phyloP scores from a whole-genome alignment of 1,284 basidiomycete genomes.

The Tilletia caries region DNA sequence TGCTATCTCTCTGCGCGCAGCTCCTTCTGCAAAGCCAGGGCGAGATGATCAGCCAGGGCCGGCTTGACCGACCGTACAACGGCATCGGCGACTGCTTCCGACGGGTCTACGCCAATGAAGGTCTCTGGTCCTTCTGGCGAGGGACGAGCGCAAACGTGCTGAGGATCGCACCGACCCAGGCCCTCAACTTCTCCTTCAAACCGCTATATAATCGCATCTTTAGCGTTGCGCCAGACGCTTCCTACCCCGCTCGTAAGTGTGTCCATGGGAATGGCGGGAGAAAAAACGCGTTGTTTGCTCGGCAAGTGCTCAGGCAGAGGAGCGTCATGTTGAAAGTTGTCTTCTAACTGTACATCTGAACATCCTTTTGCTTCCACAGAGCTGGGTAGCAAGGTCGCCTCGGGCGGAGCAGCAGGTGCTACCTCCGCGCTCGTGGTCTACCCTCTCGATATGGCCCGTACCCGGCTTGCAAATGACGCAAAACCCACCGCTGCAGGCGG shows the following conservation, averaged over 20 bases:
- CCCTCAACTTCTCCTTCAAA: constrained; percentile 88
- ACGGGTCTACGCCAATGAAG: constrained; percentile 86
- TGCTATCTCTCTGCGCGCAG: background rate
- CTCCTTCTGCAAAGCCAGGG: constrained; percentile 14
- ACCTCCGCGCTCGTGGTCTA: constrained; percentile 94
- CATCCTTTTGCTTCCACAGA: constrained; percentile 10
- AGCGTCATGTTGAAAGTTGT: background rate
- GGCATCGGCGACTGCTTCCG: constrained; percentile 81
- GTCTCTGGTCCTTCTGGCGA: constrained; percentile 83
- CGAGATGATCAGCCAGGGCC: constrained; percentile 54
- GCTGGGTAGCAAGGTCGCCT: constrained; percentile 70
- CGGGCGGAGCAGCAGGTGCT: constrained; percentile 95
- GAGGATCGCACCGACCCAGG: constrained; percentile 96
- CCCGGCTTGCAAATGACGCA: constrained; percentile 92
- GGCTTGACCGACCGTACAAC: constrained; percentile 66
- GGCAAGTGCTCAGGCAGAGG: no score
- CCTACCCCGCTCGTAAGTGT: constrained; percentile 27
- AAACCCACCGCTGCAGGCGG: constrained; percentile 89
- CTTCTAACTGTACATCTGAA: background rate
- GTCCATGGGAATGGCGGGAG: no score
- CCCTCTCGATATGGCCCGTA: constrained; percentile 95
- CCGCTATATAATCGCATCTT: constrained; percentile 14
- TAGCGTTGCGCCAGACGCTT: constrained; percentile 47
- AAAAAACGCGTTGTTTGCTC: no score
- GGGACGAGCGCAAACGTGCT: constrained; percentile 97